These are phyloP conservation scores for Pleurotus platypus DNA, from an alignment of 768 basidiomycete species.

Conservation along the genomic window DNA sequence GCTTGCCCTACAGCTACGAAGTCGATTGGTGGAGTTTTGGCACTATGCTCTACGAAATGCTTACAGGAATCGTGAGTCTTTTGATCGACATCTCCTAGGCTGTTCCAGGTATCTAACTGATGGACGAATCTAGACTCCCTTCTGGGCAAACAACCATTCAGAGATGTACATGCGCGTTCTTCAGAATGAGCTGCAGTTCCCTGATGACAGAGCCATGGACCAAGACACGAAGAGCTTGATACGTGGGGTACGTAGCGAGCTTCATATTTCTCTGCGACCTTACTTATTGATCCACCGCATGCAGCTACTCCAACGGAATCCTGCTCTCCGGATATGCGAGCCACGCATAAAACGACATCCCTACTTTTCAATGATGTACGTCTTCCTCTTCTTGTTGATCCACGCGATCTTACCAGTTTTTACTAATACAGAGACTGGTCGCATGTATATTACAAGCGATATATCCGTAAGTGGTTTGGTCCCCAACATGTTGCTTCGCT, in stretches of 20 bases:
- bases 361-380: conserved; percentile 93
- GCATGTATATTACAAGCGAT: conserved; percentile 91
- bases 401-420: conserved; percentile 13
- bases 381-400: conserved; percentile 15
- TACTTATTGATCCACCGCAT: conserved; percentile 9
- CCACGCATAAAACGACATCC: conserved; percentile 92
- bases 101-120: conserved; percentile 1
- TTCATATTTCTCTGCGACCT: neutral
- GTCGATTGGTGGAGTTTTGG: conserved; percentile 99
- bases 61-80: conserved; percentile 85
- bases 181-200: conserved; percentile 87
- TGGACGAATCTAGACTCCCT: conserved; percentile 62
- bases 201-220: conserved; percentile 89
- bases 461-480: conserved; percentile 68
- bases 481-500: conserved; percentile 9
- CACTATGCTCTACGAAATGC: conserved; percentile 96
- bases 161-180: conserved; percentile 94
- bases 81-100: neutral
- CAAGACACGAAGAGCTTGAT: conserved; percentile 94
- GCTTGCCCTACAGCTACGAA: conserved; percentile 85
- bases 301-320: conserved; percentile 90
- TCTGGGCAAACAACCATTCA: conserved; percentile 89
- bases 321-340: conserved; percentile 85
- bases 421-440: conserved; percentile 73
- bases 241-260: conserved; percentile 69